A percentile compares a stretch with the other conserved stretches of the same genome.
These are phyloP conservation scores for Lyophyllum decastes DNA, from an alignment of 768 basidiomycete species.

Conservation along the genomic window DNA sequence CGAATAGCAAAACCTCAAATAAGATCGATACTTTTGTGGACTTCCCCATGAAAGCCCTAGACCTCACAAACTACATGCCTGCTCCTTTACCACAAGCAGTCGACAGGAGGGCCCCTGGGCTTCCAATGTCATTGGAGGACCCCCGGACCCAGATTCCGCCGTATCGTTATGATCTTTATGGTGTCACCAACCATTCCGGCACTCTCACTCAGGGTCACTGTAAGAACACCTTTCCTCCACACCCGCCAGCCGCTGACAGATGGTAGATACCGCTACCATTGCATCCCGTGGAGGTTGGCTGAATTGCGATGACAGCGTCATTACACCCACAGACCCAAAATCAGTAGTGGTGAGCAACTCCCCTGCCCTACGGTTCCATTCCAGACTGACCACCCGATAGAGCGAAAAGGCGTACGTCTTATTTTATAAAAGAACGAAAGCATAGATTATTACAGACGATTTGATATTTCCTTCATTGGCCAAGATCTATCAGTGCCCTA, in stretches of 20 bases:
- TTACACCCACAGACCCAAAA: constrained; percentile 69
- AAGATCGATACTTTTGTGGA: constrained; percentile 96
- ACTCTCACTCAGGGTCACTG: constrained; percentile 95
- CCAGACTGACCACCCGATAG: constrained; percentile 22
- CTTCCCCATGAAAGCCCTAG: constrained; percentile 69
- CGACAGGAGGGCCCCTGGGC: constrained; percentile 44
- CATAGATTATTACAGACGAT: constrained; percentile 35
- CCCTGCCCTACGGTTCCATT: neutral
- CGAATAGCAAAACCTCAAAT: constrained; percentile 83
- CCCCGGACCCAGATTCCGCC: constrained; percentile 84
- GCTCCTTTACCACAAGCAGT: constrained; percentile 69
- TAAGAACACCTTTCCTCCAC: constrained; percentile 41
- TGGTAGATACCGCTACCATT: constrained; percentile 88
- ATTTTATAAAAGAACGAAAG: constrained; percentile 71
- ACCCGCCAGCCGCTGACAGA: constrained; percentile 2
- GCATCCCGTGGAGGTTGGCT: constrained; percentile 87
- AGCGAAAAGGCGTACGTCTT: constrained; percentile 74
- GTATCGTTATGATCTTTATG: constrained; percentile 92
- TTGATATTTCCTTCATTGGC: constrained; percentile 21
- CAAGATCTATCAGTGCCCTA: constrained; percentile 14
- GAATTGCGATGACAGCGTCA: constrained; percentile 92
- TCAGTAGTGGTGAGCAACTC: constrained; percentile 74
- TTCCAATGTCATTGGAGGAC: constrained; percentile 56
- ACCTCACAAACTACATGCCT: constrained; percentile 84
- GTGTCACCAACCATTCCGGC: constrained; percentile 94